Evolutionary conservation across 129 eudicot species (phyloP).

Genomic region (Glebionis coronaria): DNA sequence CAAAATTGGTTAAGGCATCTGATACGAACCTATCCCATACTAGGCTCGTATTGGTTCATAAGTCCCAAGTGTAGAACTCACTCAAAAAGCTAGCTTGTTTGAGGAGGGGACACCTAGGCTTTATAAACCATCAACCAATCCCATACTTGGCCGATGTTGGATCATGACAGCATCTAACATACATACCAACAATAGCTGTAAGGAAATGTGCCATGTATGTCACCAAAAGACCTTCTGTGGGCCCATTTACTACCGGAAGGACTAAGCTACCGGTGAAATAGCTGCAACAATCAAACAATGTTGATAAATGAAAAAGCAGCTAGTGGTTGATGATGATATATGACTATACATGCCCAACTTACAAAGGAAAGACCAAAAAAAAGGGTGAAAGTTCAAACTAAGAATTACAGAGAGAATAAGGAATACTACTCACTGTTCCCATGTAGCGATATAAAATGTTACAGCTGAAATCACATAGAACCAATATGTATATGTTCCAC

Average conservation of each 20-base stretch:
- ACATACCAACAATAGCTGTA: conserved; percentile 65
- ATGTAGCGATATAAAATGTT: conserved; percentile 78
- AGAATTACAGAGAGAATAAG: neutral
- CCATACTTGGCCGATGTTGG: too few species aligned
- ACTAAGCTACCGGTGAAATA: conserved; percentile 73
- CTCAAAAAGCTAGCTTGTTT: too few species aligned
- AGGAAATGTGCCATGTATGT: conserved; percentile 57
- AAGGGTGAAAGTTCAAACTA: neutral
- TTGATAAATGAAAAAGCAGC: neutral
- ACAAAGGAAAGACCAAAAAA: neutral
- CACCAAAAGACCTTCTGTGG: conserved; percentile 10
- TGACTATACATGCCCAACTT: neutral
- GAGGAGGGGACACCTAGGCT: too few species aligned
- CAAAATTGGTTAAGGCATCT: neutral
- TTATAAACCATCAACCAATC: too few species aligned
- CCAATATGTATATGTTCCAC: conserved; percentile 72
- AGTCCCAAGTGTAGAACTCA: too few species aligned
- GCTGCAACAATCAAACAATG: conserved; percentile 35
- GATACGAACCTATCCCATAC: too few species aligned
- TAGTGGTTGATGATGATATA: neutral
- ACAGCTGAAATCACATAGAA: conserved; percentile 82
- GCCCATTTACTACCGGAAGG: conserved; percentile 45
- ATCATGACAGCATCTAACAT: too few species aligned
- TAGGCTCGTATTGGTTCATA: too few species aligned
- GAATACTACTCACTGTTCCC: conserved; percentile 62